A percentile compares a stretch with the other conserved stretches of the same genome.
These are phyloP conservation scores for Mortierella sp. DNA, from an alignment of 371 early-diverging fungal genomes.

Conservation along the genomic window DNA sequence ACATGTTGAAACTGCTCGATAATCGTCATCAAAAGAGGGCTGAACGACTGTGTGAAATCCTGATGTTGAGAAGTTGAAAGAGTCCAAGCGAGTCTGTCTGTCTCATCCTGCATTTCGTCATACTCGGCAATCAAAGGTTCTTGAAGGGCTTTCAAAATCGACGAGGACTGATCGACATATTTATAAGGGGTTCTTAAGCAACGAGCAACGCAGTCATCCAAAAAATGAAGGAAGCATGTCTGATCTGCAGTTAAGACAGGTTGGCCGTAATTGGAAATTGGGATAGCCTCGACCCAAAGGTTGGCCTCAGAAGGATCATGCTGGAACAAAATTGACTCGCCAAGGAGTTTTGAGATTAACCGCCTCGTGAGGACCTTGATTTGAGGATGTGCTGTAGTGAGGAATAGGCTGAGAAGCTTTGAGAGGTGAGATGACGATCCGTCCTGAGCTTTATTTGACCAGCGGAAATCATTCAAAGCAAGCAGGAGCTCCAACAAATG, in stretches of 20 bases:
- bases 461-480: constrained; percentile 74
- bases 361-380: constrained; percentile 64
- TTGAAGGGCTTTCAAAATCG: constrained; percentile 52
- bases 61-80: constrained; percentile 36
- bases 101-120: constrained; percentile 7
- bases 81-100: constrained; percentile 18
- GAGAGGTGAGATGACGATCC: constrained; percentile 69
- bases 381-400: constrained; percentile 64
- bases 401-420: constrained; percentile 69
- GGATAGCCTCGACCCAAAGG: constrained; percentile 75
- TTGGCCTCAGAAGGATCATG: constrained; percentile 72
- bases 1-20: constrained; percentile 65
- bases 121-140: constrained; percentile 16
- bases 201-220: constrained; percentile 74
- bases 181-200: constrained; percentile 73
- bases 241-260: constrained; percentile 57
- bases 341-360: constrained; percentile 63
- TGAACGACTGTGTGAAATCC: constrained; percentile 63
- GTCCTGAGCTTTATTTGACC: constrained; percentile 68
- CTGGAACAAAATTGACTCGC: constrained; percentile 74
- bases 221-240: constrained; percentile 65
- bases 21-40: constrained; percentile 67
- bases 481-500: constrained; percentile 73
- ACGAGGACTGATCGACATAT: constrained; percentile 69
- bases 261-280: constrained; percentile 43